Conservation (phyloP, 768 basidiomycete genomes). For the Leccinum ochraceum region DNA sequence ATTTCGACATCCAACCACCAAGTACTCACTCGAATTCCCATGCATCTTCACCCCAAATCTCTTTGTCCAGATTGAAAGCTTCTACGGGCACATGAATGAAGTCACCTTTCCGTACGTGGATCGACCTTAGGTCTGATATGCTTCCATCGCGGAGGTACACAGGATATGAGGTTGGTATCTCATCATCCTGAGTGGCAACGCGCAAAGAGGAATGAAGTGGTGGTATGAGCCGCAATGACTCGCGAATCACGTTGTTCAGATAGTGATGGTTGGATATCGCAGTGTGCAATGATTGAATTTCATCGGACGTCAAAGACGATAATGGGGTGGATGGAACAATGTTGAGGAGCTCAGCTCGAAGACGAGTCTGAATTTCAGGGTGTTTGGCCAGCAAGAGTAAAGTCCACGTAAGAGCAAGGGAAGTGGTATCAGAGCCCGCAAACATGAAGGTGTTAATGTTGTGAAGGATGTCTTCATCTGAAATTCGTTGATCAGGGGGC, state of each 20-base stretch:
- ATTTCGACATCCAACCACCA: background rate
- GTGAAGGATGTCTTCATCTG: constrained; percentile 84
- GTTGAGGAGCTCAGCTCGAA: constrained; percentile 66
- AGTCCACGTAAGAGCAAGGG: constrained; percentile 83
- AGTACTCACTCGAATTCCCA: constrained; percentile 74
- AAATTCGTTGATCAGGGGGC: constrained; percentile 67
- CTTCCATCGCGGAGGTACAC: constrained; percentile 53
- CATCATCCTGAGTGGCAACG: constrained; percentile 76
- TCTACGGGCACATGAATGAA: constrained; percentile 80
- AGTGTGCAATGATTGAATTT: constrained; percentile 59
- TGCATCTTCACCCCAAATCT: constrained; percentile 78
- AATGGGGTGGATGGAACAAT: constrained; percentile 43
- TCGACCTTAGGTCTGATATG: constrained; percentile 40
- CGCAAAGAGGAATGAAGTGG: constrained; percentile 82
- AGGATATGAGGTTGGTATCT: constrained; percentile 68
- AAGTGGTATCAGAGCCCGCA: constrained; percentile 87
- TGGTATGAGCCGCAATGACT: constrained; percentile 75
- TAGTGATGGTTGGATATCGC: constrained; percentile 62
- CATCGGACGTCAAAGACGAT: constrained; percentile 57
- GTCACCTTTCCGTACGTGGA: constrained; percentile 64
- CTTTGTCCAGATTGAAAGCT: constrained; percentile 76
- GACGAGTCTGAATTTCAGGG: constrained; percentile 63
- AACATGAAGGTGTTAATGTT: constrained; percentile 91
- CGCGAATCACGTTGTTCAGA: constrained; percentile 75
- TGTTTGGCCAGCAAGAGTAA: constrained; percentile 72